Conservation (phyloP, 805 yeast species). For the Candida pseudofarinosa region DNA sequence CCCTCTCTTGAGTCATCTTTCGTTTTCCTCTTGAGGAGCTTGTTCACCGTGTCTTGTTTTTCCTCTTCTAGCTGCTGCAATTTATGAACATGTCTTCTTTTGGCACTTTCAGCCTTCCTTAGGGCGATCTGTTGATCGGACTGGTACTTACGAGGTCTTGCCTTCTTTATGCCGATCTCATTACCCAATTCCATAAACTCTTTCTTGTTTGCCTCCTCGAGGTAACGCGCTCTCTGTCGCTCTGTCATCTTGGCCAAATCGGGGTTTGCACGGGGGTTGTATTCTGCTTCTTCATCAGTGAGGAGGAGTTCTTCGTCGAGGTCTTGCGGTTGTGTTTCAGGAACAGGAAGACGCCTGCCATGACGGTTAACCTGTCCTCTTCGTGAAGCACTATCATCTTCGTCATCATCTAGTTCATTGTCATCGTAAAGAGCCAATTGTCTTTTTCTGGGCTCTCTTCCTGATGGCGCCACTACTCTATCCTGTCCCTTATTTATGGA, state of each 20-base stretch:
- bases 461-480: constrained; percentile 3
- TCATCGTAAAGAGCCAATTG: constrained; percentile 35
- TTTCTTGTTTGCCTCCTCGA: constrained; percentile 12
- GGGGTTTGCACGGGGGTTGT: constrained; percentile 36
- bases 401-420: constrained; percentile 25
- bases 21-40: constrained; percentile 71
- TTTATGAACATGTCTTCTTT: constrained; percentile 81
- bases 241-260: constrained; percentile 52
- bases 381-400: constrained; percentile 14
- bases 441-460: constrained; percentile 31
- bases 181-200: constrained; percentile 28
- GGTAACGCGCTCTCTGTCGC: constrained; percentile 47
- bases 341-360: constrained; percentile 8
- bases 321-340: constrained; percentile 24
- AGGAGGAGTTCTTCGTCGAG: constrained; percentile 32
- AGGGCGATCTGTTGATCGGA: constrained; percentile 83
- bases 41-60: constrained; percentile 86
- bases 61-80: constrained; percentile 86
- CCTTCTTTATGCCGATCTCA: constrained; percentile 28
- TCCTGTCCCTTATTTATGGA: constrained; percentile 1
- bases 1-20: constrained; percentile 38
- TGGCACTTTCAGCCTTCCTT: constrained; percentile 80
- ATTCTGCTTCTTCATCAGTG: constrained; percentile 42
- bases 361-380: not conserved
- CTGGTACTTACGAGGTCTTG: constrained; percentile 49